Base-by-base conservation (phyloP, 2,329 filamentous ascomycete species). In the Cladophialophora carrionii region DNA sequence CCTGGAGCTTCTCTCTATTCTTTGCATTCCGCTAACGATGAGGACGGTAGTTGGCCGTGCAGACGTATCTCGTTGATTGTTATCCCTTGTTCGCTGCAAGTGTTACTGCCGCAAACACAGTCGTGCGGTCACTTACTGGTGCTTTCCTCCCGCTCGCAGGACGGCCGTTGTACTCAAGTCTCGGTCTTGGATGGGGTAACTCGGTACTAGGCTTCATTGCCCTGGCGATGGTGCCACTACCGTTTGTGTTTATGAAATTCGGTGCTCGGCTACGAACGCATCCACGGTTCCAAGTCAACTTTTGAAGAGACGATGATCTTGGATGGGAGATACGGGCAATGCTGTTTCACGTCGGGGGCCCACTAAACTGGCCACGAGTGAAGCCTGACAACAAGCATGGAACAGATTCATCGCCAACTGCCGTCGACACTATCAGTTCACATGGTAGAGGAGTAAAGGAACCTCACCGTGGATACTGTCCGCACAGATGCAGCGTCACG, bases 61-160 rank as follows among this genome's bases (percentile, higher is more conserved):
- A 64, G 41, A 64, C 53, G 1, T 76, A 75, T 54, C 64, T 76
- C 2, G 72, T 75, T 53, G 74, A 76, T 43, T 69, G 72, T 0
- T 85, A 83, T 62, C 74, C 77, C 0, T 77, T 80, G 3, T 79
- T 83, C 66, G 79, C 80, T 0, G 79, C 78, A 1, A 80, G 78
- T 32, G 82, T 82, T 0, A 74, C 79, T 17, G 81, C 81, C 0
- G 82, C 82, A 0, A 66, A 73, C n/a, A 80, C 80, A 60, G 80
- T 84, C 56, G 67, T 81, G 9, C 71, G 72, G 3, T 82, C 78
- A 7, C 68, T 84, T 49, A 73, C 76, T 1, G 82, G 80, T 0
- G 83, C 83, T 63, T 65, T 77, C 12, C 83, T 84, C 48, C 82
- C 83, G 0, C 66, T 84, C 0, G 83, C 83, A 61, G 80, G 79